Evolutionary conservation across 805 yeast species (phyloP).

Genomic region (Candida boidinii): DNA sequence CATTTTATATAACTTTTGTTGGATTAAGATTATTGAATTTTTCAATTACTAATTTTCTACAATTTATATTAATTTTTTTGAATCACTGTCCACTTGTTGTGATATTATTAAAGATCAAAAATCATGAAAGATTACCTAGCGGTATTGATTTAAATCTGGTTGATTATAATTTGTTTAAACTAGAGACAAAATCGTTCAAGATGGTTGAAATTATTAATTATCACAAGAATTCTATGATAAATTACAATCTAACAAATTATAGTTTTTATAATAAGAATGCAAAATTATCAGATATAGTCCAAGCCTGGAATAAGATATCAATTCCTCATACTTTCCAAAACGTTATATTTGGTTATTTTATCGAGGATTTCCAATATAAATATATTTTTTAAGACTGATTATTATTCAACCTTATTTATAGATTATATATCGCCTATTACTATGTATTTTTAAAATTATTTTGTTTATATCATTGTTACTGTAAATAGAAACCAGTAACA

Average conservation of each 20-base stretch:
- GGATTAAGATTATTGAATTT: slow-evolving; percentile 45
- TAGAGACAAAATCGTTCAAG: slow-evolving; percentile 19
- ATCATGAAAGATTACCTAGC: slow-evolving; percentile 55
- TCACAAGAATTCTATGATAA: slow-evolving; percentile 20
- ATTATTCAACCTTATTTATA: too few species aligned
- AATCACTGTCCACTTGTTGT: slow-evolving; percentile 89
- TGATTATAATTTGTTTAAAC: slow-evolving; percentile 6
- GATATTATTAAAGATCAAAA: slow-evolving; percentile 67
- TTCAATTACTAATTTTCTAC: slow-evolving; percentile 40
- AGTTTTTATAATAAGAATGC: too few species aligned
- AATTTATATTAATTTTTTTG: slow-evolving; percentile 50
- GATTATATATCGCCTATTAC: too few species aligned
- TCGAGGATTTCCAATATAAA: too few species aligned
- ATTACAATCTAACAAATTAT: slow-evolving; percentile 20
- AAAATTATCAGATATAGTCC: too few species aligned
- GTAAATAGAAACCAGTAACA: too few species aligned
- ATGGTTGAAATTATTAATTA: slow-evolving; percentile 18
- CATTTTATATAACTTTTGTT: slow-evolving; percentile 74
- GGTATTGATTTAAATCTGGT: slow-evolving; percentile 31
- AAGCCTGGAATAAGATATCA: too few species aligned
- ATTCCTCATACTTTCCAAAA: too few species aligned
- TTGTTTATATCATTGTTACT: too few species aligned
- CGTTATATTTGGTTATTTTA: too few species aligned
- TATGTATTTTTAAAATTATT: too few species aligned
- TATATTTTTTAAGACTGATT: too few species aligned